A percentile compares a stretch with the other conserved stretches of the same genome.
Evolutionary conservation across 192 early-diverging fungal species (phyloP).

Genomic region (Radiomyces spectabilis): DNA sequence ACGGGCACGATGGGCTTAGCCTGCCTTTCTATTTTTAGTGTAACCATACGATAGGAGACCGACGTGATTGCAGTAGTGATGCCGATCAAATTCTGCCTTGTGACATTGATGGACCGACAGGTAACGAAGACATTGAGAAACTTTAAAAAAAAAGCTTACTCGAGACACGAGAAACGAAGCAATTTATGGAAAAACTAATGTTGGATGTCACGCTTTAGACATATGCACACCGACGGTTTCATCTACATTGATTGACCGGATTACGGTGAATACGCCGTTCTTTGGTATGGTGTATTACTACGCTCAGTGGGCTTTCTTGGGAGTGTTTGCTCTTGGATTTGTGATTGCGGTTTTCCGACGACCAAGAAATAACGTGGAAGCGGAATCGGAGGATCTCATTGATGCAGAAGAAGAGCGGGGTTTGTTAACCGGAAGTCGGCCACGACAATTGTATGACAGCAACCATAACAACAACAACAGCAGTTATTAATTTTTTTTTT

Average conservation of each 20-base stretch:
- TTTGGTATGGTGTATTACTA: conserved; percentile 49
- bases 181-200: not conserved
- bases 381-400: conserved; percentile 23
- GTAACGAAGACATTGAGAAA: conserved; percentile 8
- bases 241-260: conserved; percentile 37
- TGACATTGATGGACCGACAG: conserved; percentile 42
- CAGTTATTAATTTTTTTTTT: no score
- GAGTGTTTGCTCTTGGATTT: conserved; percentile 28
- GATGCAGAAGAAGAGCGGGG: conserved; percentile 30
- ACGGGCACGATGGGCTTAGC: not conserved
- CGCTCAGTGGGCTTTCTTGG: conserved; percentile 46
- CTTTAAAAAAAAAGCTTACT: not conserved
- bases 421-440: conserved; percentile 2
- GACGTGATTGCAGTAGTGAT: conserved; percentile 38
- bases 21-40: conserved; percentile 25
- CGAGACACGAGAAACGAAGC: not conserved
- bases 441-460: no score
- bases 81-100: conserved; percentile 48
- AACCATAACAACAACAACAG: not conserved
- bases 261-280: conserved; percentile 41
- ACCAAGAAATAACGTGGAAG: conserved; percentile 25
- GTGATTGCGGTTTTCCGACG: conserved; percentile 29
- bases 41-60: conserved; percentile 34
- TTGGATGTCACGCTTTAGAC: conserved; percentile 12
- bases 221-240: conserved; percentile 52